Percentiles rank a stretch among this genome's conserved stretches.
Conservation (phyloP, 1,284 basidiomycete species). For the Naganishia sp. region DNA sequence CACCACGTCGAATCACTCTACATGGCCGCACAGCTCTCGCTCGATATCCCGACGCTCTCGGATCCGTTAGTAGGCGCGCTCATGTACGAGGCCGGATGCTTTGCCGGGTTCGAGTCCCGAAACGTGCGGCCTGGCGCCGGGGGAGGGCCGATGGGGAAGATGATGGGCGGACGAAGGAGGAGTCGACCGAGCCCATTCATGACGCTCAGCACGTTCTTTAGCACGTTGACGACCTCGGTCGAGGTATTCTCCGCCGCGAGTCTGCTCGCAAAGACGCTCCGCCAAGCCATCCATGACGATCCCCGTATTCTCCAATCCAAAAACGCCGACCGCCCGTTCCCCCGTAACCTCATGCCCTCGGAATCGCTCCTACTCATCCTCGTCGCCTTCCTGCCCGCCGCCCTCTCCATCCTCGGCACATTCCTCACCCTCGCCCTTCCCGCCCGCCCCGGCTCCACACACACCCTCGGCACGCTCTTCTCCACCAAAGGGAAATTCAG, state of each 20-base stretch:
- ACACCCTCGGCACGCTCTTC: background rate
- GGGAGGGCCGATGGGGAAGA: conserved; percentile 16
- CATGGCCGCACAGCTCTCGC: conserved; percentile 69
- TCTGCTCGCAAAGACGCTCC: conserved; percentile 62
- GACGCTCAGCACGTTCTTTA: conserved; percentile 63
- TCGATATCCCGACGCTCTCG: conserved; percentile 73
- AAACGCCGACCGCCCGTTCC: conserved; percentile 8
- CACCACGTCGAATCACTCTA: conserved; percentile 73
- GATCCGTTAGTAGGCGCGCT: conserved; percentile 70
- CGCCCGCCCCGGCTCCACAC: conserved; percentile 53
- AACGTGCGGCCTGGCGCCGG: conserved; percentile 3
- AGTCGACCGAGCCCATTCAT: conserved; percentile 33
- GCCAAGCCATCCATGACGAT: conserved; percentile 15
- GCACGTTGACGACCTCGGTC: conserved; percentile 66
- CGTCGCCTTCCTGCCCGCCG: conserved; percentile 68
- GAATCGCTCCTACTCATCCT: conserved; percentile 71
- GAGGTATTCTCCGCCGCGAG: conserved; percentile 50
- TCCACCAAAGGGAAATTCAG: conserved; percentile 20
- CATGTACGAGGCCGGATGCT: conserved; percentile 68
- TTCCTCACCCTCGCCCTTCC: conserved; percentile 67
- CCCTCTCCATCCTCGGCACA: conserved; percentile 67
- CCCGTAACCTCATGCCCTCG: conserved; percentile 20
- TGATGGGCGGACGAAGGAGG: conserved; percentile 6
- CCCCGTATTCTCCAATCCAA: background rate
- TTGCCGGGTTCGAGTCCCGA: conserved; percentile 37